These are phyloP conservation scores for Eucalyptus dawsonii DNA, from an alignment of 345 rosid genomes.

Conservation along the genomic window DNA sequence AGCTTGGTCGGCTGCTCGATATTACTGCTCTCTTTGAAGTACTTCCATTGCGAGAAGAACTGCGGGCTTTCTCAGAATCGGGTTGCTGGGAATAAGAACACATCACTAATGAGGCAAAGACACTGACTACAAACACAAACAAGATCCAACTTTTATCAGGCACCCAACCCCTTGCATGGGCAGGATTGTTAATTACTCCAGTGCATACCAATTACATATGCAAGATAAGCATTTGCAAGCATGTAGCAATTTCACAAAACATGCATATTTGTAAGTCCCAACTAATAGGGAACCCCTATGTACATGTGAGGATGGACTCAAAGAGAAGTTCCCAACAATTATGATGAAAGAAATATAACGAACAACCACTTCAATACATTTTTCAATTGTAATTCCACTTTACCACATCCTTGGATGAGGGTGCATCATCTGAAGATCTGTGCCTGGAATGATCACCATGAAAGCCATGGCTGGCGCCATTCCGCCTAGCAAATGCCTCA, in stretches of 20 bases:
- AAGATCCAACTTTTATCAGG: background rate
- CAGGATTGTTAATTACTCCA: background rate
- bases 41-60: constrained; percentile 59
- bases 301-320: background rate
- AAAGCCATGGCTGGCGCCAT: constrained; percentile 36
- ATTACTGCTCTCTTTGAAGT: constrained; percentile 54
- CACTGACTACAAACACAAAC: background rate
- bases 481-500: constrained; percentile 69
- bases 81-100: constrained; percentile 26
- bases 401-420: constrained; percentile 46
- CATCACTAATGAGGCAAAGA: background rate
- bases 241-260: background rate
- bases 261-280: background rate
- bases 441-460: constrained; percentile 42
- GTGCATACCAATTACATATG: background rate
- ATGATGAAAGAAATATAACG: background rate
- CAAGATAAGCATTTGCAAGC: background rate
- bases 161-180: background rate
- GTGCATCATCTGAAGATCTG: constrained; percentile 34
- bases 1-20: constrained; percentile 51
- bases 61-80: constrained; percentile 47
- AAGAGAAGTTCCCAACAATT: background rate
- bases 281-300: background rate
- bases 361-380: background rate
- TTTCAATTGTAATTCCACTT: background rate